phyloP scores from a whole-genome alignment of 2,329 filamentous ascomycete genomes.

The Hymenoscyphus repandus region DNA sequence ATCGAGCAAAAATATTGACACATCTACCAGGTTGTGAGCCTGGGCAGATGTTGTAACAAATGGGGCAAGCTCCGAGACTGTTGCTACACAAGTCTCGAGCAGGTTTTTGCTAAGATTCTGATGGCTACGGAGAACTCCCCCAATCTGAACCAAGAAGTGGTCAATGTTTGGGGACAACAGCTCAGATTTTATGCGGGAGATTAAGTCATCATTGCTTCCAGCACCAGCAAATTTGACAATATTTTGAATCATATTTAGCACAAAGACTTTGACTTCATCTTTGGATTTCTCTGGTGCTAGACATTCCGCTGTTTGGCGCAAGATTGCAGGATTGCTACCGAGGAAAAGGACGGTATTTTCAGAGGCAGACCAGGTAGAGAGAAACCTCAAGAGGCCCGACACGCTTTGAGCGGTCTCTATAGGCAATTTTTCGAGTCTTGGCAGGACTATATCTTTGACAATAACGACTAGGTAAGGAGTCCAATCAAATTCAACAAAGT shows the following conservation, averaged over 20 bases:
- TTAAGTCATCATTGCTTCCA: constrained; percentile 43
- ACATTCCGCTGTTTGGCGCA: constrained; percentile 67
- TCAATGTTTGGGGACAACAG: constrained; percentile 54
- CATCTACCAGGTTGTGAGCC: constrained; percentile 71
- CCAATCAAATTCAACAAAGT: constrained; percentile 68
- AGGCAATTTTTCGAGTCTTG: constrained; percentile 71
- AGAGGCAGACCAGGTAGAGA: constrained; percentile 74
- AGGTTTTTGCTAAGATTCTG: constrained; percentile 62
- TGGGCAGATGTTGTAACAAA: constrained; percentile 64
- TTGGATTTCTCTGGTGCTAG: constrained; percentile 70
- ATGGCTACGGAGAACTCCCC: constrained; percentile 56
- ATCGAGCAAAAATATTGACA: constrained; percentile 74
- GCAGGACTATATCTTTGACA: constrained; percentile 69
- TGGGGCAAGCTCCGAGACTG: constrained; percentile 69
- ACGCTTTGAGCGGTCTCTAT: constrained; percentile 84
- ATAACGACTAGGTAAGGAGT: constrained; percentile 63
- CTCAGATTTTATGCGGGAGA: constrained; percentile 46
- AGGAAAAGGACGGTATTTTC: constrained; percentile 65
- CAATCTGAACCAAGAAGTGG: constrained; percentile 61
- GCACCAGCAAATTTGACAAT: constrained; percentile 57
- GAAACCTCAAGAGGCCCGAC: constrained; percentile 74
- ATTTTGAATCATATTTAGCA: constrained; percentile 69
- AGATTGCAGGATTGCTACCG: constrained; percentile 49
- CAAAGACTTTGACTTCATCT: constrained; percentile 79
- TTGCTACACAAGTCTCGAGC: constrained; percentile 72